A percentile compares a stretch with the other conserved stretches of the same genome.
These are phyloP conservation scores for Phaeophleospora eucalypticola DNA, from an alignment of 2,329 filamentous ascomycete species.

Conservation along the genomic window DNA sequence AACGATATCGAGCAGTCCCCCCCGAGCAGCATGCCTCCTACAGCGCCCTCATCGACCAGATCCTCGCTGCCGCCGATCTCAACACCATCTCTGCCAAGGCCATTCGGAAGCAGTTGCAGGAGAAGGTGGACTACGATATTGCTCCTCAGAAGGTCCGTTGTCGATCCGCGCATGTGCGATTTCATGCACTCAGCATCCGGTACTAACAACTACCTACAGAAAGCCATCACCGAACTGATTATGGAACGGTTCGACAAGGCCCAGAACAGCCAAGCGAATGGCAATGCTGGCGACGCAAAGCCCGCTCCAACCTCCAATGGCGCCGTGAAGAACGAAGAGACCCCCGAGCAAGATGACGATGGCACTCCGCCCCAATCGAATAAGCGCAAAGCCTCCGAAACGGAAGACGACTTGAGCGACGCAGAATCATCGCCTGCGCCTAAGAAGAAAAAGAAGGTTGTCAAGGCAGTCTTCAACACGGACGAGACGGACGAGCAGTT, in stretches of 20 bases:
- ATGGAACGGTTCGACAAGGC: slow-evolving; percentile 49
- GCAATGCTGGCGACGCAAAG: slow-evolving; percentile 26
- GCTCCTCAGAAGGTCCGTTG: slow-evolving; percentile 55
- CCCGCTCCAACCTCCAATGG: slow-evolving; percentile 37
- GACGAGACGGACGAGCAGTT: slow-evolving; percentile 77
- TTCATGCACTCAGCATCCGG: neutral
- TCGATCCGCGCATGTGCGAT: neutral
- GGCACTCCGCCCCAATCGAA: slow-evolving; percentile 21
- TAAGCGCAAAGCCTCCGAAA: slow-evolving; percentile 40
- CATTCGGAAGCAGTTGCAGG: slow-evolving; percentile 61
- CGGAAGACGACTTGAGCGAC: slow-evolving; percentile 38
- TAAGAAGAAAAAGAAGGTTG: slow-evolving; percentile 47
- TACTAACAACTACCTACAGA: slow-evolving; percentile 29
- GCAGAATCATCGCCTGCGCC: slow-evolving; percentile 38
- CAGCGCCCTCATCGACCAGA: slow-evolving; percentile 58
- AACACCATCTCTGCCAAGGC: slow-evolving; percentile 62
- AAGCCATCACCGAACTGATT: slow-evolving; percentile 45
- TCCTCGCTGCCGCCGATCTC: slow-evolving; percentile 57
- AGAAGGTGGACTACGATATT: slow-evolving; percentile 57
- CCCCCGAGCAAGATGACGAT: slow-evolving; percentile 26
- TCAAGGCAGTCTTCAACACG: slow-evolving; percentile 53
- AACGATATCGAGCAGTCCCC: slow-evolving; percentile 20
- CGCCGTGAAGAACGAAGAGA: neutral
- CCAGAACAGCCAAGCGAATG: slow-evolving; percentile 30
- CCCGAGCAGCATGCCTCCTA: slow-evolving; percentile 35